Base-by-base conservation (phyloP, 176 grass and related monocot species). In the Chloris gayana region DNA sequence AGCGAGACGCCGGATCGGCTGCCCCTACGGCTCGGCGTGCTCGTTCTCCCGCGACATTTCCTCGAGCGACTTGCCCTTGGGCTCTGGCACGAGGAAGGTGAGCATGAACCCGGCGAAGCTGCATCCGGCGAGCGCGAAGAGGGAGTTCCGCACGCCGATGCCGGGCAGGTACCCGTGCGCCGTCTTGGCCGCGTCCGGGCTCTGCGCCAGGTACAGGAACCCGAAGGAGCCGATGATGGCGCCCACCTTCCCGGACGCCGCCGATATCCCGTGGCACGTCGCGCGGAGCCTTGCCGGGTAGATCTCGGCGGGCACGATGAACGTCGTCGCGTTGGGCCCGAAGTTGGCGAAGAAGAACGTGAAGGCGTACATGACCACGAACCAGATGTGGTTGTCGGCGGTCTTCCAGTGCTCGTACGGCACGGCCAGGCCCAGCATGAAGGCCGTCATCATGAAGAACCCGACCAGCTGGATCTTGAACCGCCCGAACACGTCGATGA, bases 321-420 rank as follows among this genome's bases (percentile, higher is more conserved):
- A 97, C 7, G 93, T 93, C 5, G 93, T 97, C 0, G 80, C 72
- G 76, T 97, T 97, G 6, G 93, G 90, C 59, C 94, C 94, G 76
- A 97, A 97, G 82, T 93, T 97, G 47, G 94, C 91, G 71, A 97
- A 97, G 80, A 97, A 97, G 86, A 94, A 94, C 46, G 92, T 89
- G 67, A 95, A 47, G 0, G 53, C 87, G 60, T 95, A 95, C 81
- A 92, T 76, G 2, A 93, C 39, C 25, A 93, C 41, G 60, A 93
- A 93, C 45, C 86, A 53, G 7, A 50, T 75, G 35, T 75, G 84
- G 84, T 81, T 75, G 12, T 70, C 62, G 0, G 41, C 5, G 21
- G 9, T 29, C 46, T 29, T 81, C 84, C 84, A 86, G 35, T 81
- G 84, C 46, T 29, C 33, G 62, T 86, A 86, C 42, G 84, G 84